Conservation (phyloP, 768 basidiomycete genomes). For the Podaxis sp. region DNA sequence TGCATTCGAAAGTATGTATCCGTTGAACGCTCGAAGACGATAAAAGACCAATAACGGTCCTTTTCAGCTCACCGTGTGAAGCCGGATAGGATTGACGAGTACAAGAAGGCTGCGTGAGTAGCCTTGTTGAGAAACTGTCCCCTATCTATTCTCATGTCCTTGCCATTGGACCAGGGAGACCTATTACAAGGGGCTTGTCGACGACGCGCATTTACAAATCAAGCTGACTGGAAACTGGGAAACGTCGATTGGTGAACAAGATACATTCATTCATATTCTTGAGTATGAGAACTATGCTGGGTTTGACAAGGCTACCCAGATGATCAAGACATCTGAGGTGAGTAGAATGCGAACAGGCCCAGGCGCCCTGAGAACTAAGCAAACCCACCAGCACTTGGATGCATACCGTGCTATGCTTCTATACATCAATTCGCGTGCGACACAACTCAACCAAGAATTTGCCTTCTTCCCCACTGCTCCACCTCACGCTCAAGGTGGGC, state of each 20-base stretch:
- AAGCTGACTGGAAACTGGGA: conserved; percentile 97
- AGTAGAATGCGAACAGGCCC: conserved; percentile 20
- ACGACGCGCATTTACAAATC: conserved; percentile 70
- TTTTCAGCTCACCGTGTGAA: conserved; percentile 79
- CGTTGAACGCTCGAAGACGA: neutral
- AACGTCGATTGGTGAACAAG: conserved; percentile 84
- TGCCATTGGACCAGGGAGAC: conserved; percentile 52
- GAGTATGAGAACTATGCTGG: conserved; percentile 95
- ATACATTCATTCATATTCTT: conserved; percentile 77
- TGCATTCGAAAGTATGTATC: conserved; percentile 75
- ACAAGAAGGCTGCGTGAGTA: conserved; percentile 85
- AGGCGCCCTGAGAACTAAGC: neutral
- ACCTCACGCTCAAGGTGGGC: conserved; percentile 81
- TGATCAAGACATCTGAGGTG: conserved; percentile 69
- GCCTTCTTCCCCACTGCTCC: conserved; percentile 92
- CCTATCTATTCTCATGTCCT: conserved; percentile 7
- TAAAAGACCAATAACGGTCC: conserved; percentile 12
- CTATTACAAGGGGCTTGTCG: conserved; percentile 81
- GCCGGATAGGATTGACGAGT: conserved; percentile 77
- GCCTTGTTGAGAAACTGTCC: neutral
- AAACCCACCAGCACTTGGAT: conserved; percentile 51
- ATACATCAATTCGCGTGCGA: conserved; percentile 65
- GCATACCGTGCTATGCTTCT: conserved; percentile 79
- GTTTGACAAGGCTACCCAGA: conserved; percentile 71
- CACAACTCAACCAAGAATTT: conserved; percentile 90